Evolutionary conservation across 805 yeast genomes (phyloP).

Genomic region (Wickerhamomyces silvicola): DNA sequence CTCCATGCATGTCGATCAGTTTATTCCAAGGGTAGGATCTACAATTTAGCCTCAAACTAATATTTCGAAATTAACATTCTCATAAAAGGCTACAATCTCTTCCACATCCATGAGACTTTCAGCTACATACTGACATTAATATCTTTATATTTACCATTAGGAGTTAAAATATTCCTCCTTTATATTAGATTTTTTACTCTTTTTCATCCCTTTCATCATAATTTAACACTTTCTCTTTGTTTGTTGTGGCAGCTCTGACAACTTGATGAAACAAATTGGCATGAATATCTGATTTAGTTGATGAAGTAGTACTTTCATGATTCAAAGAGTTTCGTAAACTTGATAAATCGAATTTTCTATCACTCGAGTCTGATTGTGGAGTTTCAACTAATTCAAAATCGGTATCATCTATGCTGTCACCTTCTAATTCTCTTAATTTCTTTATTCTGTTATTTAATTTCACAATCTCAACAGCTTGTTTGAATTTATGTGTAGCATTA

Average conservation of each 20-base stretch:
- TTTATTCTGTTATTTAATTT: slow-evolving; percentile 73
- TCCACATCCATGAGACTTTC: no score
- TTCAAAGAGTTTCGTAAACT: slow-evolving; percentile 15
- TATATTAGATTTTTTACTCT: no score
- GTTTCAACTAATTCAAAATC: slow-evolving; percentile 29
- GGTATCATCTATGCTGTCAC: slow-evolving; percentile 43
- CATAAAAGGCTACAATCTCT: no score
- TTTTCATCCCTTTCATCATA: no score
- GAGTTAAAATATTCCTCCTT: no score
- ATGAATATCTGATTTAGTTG: slow-evolving; percentile 25
- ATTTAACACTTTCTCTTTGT: slow-evolving; percentile 30
- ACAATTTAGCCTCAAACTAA: no score
- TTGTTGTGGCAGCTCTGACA: slow-evolving; percentile 59
- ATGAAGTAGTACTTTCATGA: slow-evolving; percentile 2
- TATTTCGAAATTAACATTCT: no score
- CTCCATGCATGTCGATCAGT: no score
- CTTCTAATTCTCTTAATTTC: slow-evolving; percentile 55
- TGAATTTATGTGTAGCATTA: slow-evolving; percentile 77
- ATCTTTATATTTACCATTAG: no score
- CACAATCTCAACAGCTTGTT: slow-evolving; percentile 80
- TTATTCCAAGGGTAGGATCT: no score
- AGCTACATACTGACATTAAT: no score
- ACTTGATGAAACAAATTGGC: slow-evolving; percentile 62
- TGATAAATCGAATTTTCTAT: slow-evolving; percentile 14
- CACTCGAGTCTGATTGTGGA: slow-evolving; percentile 1